A percentile compares a stretch with the other conserved stretches of the same genome.
Conservation (phyloP, 2,329 filamentous ascomycete species). For the Dendrostoma leiphaemia region DNA sequence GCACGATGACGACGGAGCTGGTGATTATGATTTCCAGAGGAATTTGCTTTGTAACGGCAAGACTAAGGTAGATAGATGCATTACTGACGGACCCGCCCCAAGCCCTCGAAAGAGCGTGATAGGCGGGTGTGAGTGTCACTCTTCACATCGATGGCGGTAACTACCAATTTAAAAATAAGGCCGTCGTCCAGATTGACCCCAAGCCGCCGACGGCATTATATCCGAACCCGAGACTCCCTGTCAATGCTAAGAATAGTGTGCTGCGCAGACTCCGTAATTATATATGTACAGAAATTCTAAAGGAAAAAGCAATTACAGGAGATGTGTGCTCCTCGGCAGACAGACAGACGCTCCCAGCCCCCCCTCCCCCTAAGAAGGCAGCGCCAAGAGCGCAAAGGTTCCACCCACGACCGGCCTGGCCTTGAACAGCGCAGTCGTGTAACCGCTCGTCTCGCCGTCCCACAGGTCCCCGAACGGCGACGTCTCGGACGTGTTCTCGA, state of each 20-base stretch:
- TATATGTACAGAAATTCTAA: neutral
- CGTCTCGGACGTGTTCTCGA: slow-evolving; percentile 59
- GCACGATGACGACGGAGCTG: no score
- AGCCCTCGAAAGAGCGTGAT: no score
- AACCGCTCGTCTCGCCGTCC: slow-evolving; percentile 68
- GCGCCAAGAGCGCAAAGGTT: slow-evolving; percentile 74
- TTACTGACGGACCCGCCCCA: no score
- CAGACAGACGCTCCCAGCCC: no score
- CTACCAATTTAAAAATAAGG: no score
- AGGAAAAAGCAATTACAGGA: no score
- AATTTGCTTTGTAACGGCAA: no score
- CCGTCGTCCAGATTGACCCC: neutral
- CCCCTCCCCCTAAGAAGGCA: slow-evolving; percentile 34
- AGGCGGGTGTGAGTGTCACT: no score
- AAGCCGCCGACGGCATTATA: neutral
- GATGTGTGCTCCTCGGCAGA: neutral
- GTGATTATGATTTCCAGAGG: no score
- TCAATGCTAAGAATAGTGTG: neutral
- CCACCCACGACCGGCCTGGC: slow-evolving; percentile 79
- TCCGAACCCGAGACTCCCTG: neutral
- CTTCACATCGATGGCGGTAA: no score
- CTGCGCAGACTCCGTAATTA: neutral
- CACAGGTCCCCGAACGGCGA: slow-evolving; percentile 72
- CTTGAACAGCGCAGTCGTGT: slow-evolving; percentile 65
- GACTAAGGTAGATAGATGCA: no score